Conservation (phyloP, 2,329 filamentous ascomycete genomes). For the Fusarium sp. region DNA sequence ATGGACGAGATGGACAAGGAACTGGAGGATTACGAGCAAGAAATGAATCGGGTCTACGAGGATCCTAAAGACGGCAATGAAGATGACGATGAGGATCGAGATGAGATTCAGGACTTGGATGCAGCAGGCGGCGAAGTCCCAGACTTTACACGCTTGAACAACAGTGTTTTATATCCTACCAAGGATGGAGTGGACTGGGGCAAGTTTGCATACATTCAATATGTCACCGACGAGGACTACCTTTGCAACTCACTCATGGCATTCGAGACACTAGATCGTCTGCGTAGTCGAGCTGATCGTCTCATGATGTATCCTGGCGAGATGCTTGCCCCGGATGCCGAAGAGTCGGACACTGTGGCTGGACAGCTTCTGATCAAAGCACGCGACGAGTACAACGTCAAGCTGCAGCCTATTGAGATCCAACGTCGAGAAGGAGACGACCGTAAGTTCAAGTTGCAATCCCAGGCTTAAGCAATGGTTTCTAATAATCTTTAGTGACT, state of each 20-base stretch:
- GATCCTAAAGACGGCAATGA: not conserved
- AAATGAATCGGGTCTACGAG: not conserved
- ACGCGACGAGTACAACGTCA: constrained; percentile 60
- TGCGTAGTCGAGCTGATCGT: constrained; percentile 59
- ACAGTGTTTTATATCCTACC: not conserved
- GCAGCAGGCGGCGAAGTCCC: not conserved
- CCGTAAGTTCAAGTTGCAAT: constrained; percentile 39
- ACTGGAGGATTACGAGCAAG: not conserved
- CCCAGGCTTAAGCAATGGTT: not conserved
- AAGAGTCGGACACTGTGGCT: not conserved
- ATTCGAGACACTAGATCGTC: constrained; percentile 58
- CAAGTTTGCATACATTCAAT: constrained; percentile 62
- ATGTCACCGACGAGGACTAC: constrained; percentile 61
- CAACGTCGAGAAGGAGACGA: constrained; percentile 54
- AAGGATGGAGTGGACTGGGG: constrained; percentile 29
- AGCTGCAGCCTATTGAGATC: constrained; percentile 57
- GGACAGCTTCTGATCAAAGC: constrained; percentile 55
- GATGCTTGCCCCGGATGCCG: constrained; percentile 50
- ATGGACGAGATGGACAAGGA: not conserved
- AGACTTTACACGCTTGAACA: not conserved
- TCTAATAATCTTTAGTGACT: constrained; percentile 53
- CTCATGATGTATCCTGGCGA: constrained; percentile 61
- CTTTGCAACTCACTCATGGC: constrained; percentile 66
- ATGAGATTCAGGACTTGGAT: not conserved
- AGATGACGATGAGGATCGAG: not conserved